A percentile compares a stretch with the other conserved stretches of the same genome.
These are phyloP conservation scores for Keqinozyma sinolaborantium DNA, from an alignment of 1,139 yeast species.

Conservation along the genomic window DNA sequence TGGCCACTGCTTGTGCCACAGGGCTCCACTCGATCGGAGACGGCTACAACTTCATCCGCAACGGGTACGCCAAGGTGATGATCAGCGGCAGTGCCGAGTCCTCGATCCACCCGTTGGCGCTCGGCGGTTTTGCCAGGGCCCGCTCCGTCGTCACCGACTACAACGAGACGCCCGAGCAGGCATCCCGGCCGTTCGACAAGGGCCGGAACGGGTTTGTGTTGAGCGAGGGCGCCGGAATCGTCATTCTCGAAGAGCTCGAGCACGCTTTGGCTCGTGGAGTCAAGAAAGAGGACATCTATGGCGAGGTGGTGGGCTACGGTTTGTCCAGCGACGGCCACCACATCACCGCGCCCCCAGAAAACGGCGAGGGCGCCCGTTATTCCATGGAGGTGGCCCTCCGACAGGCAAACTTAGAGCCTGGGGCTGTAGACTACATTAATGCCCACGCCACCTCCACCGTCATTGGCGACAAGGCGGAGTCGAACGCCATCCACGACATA, in stretches of 20 bases:
- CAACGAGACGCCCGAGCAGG: conserved; percentile 57
- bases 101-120: conserved; percentile 78
- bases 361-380: conserved; percentile 80
- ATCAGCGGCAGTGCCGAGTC: conserved; percentile 94
- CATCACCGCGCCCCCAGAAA: conserved; percentile 83
- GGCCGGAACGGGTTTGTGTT: conserved; percentile 83
- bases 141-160: conserved; percentile 68
- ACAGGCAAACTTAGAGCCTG: conserved; percentile 39
- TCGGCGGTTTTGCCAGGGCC: conserved; percentile 91
- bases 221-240: conserved; percentile 88
- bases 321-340: conserved; percentile 89
- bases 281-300: conserved; percentile 59
- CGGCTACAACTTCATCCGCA: conserved; percentile 73
- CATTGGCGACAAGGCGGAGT: conserved; percentile 88
- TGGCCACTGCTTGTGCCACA: conserved; percentile 95
- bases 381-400: conserved; percentile 78
- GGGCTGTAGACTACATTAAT: conserved; percentile 69
- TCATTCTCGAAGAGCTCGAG: conserved; percentile 71
- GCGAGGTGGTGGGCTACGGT: conserved; percentile 85
- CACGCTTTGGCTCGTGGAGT: conserved; percentile 67
- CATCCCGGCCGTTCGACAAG: conserved; percentile 87
- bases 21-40: conserved; percentile 95
- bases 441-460: conserved; percentile 97
- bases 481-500: conserved; percentile 62
- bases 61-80: conserved; percentile 82